Conservation (phyloP, 345 rosid species). For the Fremontodendron californicum region DNA sequence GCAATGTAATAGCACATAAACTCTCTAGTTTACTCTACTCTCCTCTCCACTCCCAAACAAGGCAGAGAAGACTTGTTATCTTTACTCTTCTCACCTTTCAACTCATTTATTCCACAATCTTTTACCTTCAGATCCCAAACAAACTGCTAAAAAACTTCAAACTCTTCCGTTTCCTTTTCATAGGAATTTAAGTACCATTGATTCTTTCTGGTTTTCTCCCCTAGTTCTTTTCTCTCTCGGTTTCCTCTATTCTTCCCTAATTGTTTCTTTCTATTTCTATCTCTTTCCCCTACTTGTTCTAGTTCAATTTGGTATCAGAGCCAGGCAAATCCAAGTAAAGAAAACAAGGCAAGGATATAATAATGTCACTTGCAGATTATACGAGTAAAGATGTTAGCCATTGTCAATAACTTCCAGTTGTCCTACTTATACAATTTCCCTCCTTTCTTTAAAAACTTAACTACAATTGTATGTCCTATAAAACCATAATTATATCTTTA, state of each 20-base stretch:
- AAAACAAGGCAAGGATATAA: not conserved
- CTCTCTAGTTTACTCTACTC: not conserved
- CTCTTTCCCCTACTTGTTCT: not conserved
- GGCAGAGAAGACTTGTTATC: not conserved
- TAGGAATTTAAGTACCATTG: not conserved
- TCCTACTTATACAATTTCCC: not conserved
- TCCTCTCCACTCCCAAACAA: not conserved
- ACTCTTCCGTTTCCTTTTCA: not conserved
- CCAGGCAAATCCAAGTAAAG: not conserved
- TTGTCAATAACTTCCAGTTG: not conserved
- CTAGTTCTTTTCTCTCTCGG: not conserved
- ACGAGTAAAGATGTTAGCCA: not conserved
- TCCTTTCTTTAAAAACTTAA: not conserved
- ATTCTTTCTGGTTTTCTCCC: not conserved
- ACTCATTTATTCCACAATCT: not conserved
- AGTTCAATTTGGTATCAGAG: not conserved
- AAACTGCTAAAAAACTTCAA: not conserved
- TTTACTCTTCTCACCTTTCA: not conserved
- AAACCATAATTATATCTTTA: not conserved
- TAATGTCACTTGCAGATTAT: not conserved
- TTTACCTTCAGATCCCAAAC: not conserved
- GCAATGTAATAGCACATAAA: not conserved
- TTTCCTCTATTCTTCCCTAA: not conserved
- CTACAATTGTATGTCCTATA: not conserved
- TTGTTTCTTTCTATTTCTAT: not conserved